These are phyloP conservation scores for Saccharomycopsis crataegensis DNA, from an alignment of 1,139 yeast genomes.

Conservation along the genomic window DNA sequence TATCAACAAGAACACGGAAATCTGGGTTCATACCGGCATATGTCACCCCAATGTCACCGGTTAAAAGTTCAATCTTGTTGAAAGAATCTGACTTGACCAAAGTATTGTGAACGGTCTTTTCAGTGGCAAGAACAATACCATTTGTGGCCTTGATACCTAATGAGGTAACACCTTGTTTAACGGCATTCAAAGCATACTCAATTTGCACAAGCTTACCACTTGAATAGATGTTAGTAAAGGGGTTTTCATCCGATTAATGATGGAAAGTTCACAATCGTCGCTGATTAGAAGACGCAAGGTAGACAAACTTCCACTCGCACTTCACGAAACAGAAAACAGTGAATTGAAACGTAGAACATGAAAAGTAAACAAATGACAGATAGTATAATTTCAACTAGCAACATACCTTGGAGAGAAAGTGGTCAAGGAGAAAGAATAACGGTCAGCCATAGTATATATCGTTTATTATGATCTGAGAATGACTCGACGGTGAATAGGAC, in stretches of 20 bases:
- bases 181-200: slow-evolving; percentile 96
- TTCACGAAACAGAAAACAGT: neutral
- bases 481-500: too few relatives aligned
- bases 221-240: slow-evolving; percentile 1
- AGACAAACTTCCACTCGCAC: too few relatives aligned
- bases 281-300: too few relatives aligned
- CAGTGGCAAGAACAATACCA: slow-evolving; percentile 96
- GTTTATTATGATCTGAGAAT: too few relatives aligned
- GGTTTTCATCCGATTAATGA: slow-evolving; percentile 8
- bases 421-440: slow-evolving; percentile 94
- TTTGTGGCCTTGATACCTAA: slow-evolving; percentile 94
- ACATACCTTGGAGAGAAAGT: slow-evolving; percentile 93
- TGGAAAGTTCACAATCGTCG: too few relatives aligned
- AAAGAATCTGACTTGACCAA: slow-evolving; percentile 70
- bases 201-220: slow-evolving; percentile 97
- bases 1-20: slow-evolving; percentile 87
- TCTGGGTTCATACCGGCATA: slow-evolving; percentile 99
- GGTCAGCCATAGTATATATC: slow-evolving; percentile 66
- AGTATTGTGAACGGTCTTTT: slow-evolving; percentile 78
- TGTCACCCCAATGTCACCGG: slow-evolving; percentile 95
- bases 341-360: too few relatives aligned
- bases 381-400: neutral
- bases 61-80: slow-evolving; percentile 72
- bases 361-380: too few relatives aligned
- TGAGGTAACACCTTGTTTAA: slow-evolving; percentile 95